Conservation (phyloP, 164 flowering plant genomes). For the Piper longum region DNA sequence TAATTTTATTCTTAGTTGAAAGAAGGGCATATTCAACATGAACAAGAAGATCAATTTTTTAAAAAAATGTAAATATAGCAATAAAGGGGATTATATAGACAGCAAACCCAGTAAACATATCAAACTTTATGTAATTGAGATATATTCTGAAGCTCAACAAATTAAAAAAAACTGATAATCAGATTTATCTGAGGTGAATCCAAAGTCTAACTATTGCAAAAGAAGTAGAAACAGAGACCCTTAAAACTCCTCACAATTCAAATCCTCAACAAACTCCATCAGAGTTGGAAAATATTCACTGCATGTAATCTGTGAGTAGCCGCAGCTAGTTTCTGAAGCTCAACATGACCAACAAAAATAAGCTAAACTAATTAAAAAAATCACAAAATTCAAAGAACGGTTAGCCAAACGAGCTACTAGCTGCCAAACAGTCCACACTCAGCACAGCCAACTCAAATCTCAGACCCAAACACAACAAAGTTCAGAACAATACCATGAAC, state of each 20-base stretch:
- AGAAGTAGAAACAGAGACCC: neutral
- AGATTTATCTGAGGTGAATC: neutral
- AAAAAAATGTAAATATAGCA: too few species aligned
- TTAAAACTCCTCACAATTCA: too few species aligned
- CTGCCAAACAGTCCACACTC: neutral
- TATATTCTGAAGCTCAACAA: neutral
- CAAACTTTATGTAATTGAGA: neutral
- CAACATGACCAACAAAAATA: too few species aligned
- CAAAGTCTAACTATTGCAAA: neutral
- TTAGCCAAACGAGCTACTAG: too few species aligned
- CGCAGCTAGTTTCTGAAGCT: too few species aligned
- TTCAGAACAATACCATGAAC: neutral
- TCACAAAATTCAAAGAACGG: too few species aligned
- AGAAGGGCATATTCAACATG: neutral
- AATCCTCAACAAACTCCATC: too few species aligned
- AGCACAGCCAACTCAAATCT: neutral
- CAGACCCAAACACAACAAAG: neutral
- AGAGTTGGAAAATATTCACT: too few species aligned
- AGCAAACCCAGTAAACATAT: neutral
- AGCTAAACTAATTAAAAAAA: too few species aligned
- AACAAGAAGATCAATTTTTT: neutral
- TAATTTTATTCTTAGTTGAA: too few species aligned
- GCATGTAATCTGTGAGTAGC: too few species aligned
- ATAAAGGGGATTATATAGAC: neutral
- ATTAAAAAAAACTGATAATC: neutral